These are phyloP conservation scores for Thuidium tamariscinum DNA, from an alignment of 225 moss, liverwort and hornwort species.

Conservation along the genomic window DNA sequence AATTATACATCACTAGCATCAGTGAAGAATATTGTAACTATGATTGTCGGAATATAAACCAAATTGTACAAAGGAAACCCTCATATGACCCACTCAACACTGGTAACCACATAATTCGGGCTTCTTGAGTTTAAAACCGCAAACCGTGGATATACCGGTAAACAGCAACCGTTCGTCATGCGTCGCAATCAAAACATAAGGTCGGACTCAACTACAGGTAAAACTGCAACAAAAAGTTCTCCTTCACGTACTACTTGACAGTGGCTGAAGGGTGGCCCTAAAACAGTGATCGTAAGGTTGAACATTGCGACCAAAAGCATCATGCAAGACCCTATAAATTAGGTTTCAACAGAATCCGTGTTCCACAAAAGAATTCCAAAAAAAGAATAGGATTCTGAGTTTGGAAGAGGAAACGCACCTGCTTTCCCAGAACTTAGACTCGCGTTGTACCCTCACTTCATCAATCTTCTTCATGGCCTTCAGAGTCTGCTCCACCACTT, in stretches of 20 bases:
- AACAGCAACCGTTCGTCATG: neutral
- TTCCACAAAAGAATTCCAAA: neutral
- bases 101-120: neutral
- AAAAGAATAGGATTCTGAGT: neutral
- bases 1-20: neutral
- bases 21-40: neutral
- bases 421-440: conserved; percentile 93
- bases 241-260: neutral
- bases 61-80: neutral
- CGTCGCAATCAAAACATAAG: neutral
- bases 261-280: neutral
- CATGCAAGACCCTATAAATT: neutral
- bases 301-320: neutral
- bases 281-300: neutral
- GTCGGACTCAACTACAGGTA: neutral
- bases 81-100: neutral
- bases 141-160: neutral
- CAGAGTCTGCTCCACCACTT: conserved; percentile 71
- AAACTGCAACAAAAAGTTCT: neutral
- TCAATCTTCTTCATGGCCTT: conserved; percentile 93
- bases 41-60: neutral
- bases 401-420: conserved; percentile 21
- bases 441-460: conserved; percentile 74
- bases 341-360: neutral
- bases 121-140: neutral